Evolutionary conservation across 495 filamentous ascomycete species (phyloP).

Genomic region (Neurospora pannonica): DNA sequence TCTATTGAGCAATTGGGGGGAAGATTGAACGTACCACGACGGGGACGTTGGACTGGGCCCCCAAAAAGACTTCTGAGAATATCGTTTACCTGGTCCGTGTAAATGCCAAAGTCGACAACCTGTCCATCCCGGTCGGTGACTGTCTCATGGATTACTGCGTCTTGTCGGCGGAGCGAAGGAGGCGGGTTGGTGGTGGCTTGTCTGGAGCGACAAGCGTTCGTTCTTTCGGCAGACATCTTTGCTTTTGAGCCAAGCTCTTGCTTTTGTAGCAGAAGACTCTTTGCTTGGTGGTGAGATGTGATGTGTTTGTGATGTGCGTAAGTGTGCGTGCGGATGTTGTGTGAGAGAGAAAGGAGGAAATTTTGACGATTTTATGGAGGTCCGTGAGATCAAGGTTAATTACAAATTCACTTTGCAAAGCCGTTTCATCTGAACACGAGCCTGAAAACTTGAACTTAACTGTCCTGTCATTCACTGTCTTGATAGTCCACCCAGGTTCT

Average conservation of each 20-base stretch:
- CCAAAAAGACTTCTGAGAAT: background rate
- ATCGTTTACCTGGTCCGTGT: background rate
- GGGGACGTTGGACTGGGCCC: background rate
- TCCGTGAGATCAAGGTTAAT: background rate
- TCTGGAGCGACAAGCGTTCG: background rate
- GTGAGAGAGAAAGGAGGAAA: background rate
- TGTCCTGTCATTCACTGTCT: background rate
- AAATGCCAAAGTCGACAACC: background rate
- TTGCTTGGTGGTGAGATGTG: background rate
- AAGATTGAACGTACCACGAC: background rate
- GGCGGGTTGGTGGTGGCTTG: background rate
- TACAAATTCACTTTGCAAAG: background rate
- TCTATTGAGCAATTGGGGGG: background rate
- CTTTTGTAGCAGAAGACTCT: background rate
- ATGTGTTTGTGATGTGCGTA: background rate
- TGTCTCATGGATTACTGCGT: background rate
- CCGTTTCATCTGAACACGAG: background rate
- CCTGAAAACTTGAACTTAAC: background rate
- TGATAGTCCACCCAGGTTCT: too few species aligned
- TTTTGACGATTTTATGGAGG: background rate
- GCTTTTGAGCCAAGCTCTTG: background rate
- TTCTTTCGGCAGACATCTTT: background rate
- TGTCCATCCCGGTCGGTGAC: background rate
- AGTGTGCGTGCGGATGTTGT: background rate
- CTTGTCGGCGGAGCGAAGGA: background rate